Evolutionary conservation across 2,329 filamentous ascomycete species (phyloP), one percentile per base, ranked within the genome.

Genomic region (Aspergillus udagawae): DNA sequence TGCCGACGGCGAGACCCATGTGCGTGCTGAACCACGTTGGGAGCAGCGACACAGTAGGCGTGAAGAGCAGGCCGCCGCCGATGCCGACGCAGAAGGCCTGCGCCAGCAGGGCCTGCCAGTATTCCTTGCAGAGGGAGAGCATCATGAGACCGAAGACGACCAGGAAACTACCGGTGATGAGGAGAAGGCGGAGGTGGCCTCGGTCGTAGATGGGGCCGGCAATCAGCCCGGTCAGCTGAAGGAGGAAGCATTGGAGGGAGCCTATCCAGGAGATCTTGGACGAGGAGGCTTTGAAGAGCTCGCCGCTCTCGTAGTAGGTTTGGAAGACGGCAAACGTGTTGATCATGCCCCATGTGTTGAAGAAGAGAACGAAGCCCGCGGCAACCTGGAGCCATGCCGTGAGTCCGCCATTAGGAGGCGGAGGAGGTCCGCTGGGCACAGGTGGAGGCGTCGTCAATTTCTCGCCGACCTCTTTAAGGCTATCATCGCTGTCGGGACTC

Each of bases 191-290:
- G 23, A 55, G 57, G 20, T 54, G 51, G 25, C 53, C 17, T 1
- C 50, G 35, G 38, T 59, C 57, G 53, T 53, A 59, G 5, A 59
- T 23, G 44, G 53, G 53, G 6, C 56, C 56, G 48, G 29, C 21
- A 38, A 42, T 17, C 1, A 20, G 38, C n/a, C 38, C 38, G 4
- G 9, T 29, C 10, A 29, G 28, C 17, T 42, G 14, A 42, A 9
- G 38, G 17, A 42, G n/a, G 38, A 42, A 42, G 17, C n/a, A 72
- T 57, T 85, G 79, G 8, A 85, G 66, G 0, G 82, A 82, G 0
- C 81, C 77, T 48, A 86, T 86, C 83, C 83, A 86, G 10, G 83
- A 73, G 12, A 86, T 75, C 0, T 79, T 80, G 54, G 80, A 82
- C 0, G 80, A 62, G 0, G 81, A 80, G 58, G 82, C 82, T 2